These are phyloP conservation scores for Psilocybe sp. DNA, from an alignment of 768 basidiomycete species.

Conservation along the genomic window DNA sequence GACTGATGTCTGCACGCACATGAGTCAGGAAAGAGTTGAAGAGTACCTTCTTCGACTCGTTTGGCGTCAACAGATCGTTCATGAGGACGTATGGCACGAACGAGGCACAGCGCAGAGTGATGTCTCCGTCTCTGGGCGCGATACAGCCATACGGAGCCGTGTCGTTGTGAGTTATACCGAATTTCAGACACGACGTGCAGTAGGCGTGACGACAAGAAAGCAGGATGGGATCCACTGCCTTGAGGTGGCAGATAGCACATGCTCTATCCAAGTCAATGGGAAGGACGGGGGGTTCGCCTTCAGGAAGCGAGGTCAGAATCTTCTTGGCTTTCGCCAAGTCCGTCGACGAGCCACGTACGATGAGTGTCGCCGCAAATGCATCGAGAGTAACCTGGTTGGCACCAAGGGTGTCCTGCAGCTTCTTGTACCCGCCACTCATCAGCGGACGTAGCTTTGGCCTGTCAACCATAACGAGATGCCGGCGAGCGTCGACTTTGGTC, in stretches of 20 bases:
- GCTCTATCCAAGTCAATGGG: constrained; percentile 1
- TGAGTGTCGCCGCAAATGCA: constrained; percentile 35
- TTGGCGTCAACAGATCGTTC: constrained; percentile 33
- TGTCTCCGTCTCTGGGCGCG: constrained; percentile 18
- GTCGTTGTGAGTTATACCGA: constrained; percentile 33
- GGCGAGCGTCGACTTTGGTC: constrained; percentile 31
- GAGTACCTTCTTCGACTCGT: constrained; percentile 38
- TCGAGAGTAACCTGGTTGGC: constrained; percentile 42
- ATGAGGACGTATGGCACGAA: constrained; percentile 38
- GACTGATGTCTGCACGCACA: constrained; percentile 38
- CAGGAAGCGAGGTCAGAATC: constrained; percentile 17
- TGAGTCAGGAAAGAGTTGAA: constrained; percentile 39
- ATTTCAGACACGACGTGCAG: constrained; percentile 47
- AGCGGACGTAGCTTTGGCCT: constrained; percentile 31
- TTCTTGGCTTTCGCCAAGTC: constrained; percentile 25
- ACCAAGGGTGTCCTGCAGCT: constrained; percentile 37
- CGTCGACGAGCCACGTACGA: constrained; percentile 37
- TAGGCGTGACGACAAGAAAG: constrained; percentile 51
- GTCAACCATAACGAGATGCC: constrained; percentile 27
- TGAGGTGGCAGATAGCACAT: constrained; percentile 41
- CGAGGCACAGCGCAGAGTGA: constrained; percentile 21
- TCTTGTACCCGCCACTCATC: constrained; percentile 34
- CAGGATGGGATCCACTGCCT: constrained; percentile 28
- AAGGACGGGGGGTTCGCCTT: constrained; percentile 9
- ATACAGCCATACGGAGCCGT: constrained; percentile 37